These are phyloP conservation scores for Leishmania major DNA, from an alignment of 208 protist species.

Conservation along the genomic window DNA sequence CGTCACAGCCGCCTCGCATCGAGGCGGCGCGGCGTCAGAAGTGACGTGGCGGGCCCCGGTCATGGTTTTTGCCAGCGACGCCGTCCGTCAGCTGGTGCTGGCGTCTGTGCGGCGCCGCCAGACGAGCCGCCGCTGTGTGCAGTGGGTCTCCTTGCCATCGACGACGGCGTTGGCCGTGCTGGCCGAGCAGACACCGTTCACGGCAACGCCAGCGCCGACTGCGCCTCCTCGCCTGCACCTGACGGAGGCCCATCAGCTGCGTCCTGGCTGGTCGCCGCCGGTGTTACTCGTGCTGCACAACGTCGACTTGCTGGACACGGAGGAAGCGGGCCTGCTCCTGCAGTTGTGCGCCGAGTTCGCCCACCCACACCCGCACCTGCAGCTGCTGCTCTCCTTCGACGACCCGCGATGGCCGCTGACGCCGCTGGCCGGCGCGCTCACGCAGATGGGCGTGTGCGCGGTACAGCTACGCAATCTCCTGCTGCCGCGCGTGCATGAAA, in stretches of 20 bases:
- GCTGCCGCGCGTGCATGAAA: constrained; percentile 69
- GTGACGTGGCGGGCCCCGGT: constrained; percentile 13
- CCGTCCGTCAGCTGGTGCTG: constrained; percentile 20
- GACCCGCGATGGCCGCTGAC: constrained; percentile 55
- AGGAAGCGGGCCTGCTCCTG: constrained; percentile 37
- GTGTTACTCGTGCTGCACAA: constrained; percentile 70
- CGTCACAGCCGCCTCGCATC: background rate
- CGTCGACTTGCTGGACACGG: constrained; percentile 58
- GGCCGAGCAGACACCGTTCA: background rate
- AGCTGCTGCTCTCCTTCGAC: constrained; percentile 67
- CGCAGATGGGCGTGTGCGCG: constrained; percentile 39
- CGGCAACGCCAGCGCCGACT: background rate
- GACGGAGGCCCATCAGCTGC: constrained; percentile 2
- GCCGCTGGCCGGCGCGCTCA: constrained; percentile 33
- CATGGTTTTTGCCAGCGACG: constrained; percentile 19
- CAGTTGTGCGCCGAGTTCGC: constrained; percentile 43
- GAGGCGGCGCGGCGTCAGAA: background rate
- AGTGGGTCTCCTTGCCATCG: constrained; percentile 45
- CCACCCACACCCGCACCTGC: constrained; percentile 41
- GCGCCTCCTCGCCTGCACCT: constrained; percentile 9
- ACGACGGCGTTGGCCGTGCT: constrained; percentile 16
- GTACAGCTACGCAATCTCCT: constrained; percentile 66
- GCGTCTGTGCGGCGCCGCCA: constrained; percentile 15
- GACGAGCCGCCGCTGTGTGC: constrained; percentile 35
- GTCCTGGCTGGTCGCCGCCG: constrained; percentile 20